A percentile compares a stretch with the other conserved stretches of the same genome.
Conservation (phyloP, 768 basidiomycete genomes). For the Naganishia friedmannii region DNA sequence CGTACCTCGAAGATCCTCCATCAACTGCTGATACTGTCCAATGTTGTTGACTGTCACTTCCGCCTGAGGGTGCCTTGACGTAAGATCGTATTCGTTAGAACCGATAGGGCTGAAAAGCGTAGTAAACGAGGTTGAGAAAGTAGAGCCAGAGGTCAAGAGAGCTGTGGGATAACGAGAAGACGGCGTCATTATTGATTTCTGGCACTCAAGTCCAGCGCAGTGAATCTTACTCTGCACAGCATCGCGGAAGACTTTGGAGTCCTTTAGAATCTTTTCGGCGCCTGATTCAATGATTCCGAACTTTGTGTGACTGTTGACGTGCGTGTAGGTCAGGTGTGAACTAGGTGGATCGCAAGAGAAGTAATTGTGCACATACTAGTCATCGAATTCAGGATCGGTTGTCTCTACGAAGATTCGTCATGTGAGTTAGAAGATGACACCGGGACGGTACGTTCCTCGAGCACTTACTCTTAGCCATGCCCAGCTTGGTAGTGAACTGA, state of each 20-base stretch:
- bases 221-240: slow-evolving; percentile 63
- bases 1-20: slow-evolving; percentile 71
- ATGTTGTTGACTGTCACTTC: slow-evolving; percentile 75
- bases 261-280: slow-evolving; percentile 86
- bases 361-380: slow-evolving; percentile 56
- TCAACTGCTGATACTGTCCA: slow-evolving; percentile 64
- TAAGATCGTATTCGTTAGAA: slow-evolving; percentile 68
- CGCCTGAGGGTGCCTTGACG: slow-evolving; percentile 72
- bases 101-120: slow-evolving; percentile 53
- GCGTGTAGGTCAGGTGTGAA: slow-evolving; percentile 4
- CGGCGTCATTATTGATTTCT: background rate
- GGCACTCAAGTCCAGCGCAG: background rate
- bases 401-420: slow-evolving; percentile 59
- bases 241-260: slow-evolving; percentile 81
- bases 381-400: slow-evolving; percentile 83
- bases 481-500: slow-evolving; percentile 77
- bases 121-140: slow-evolving; percentile 52
- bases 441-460: background rate
- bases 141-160: slow-evolving; percentile 51
- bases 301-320: slow-evolving; percentile 58
- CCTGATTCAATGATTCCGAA: slow-evolving; percentile 74
- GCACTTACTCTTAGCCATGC: slow-evolving; percentile 83
- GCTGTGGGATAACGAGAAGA: slow-evolving; percentile 32
- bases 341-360: slow-evolving; percentile 2
- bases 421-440: slow-evolving; percentile 20